Evolutionary conservation across 1,139 yeast genomes (phyloP), one percentile per base, ranked within the genome.

Genomic region (Candida tunisiensis): DNA sequence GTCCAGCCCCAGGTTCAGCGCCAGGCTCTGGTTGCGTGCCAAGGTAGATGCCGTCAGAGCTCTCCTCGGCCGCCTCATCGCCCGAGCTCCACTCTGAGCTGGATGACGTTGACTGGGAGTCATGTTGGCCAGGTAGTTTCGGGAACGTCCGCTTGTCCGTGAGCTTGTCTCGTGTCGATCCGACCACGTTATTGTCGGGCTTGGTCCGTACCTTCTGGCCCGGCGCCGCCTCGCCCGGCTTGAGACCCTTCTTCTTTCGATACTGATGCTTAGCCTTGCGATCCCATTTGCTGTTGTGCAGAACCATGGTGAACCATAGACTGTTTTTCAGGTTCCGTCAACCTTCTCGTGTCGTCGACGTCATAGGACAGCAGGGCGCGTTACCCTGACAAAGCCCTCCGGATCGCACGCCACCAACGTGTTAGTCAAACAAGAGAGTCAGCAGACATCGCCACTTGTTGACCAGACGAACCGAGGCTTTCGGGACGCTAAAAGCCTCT

Each of bases 201-300:
- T n/a, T n/a, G n/a, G n/a, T n/a, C n/a, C n/a, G n/a, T n/a, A n/a
- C n/a, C n/a, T n/a, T n/a, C n/a, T n/a, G n/a, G n/a, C n/a, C 23
- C 4, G 15, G 16, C 10, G 15, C 23, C 9, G 15, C 19, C 12
- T 8, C 15, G 4, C 25, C 20, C 8, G 27, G 24, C 19, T 7
- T 22, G 8, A 45, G 28, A 2, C 47, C 49, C 27, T 51, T 56
- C 33, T 49, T 49, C 24, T 38, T 36, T 25, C 39, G 27, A 25
- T 51, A 51, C n/a, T 30, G 30, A 11, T 27, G 25, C 17, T 45
- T 51, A 8, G 55, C 55, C 16, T 36, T 36, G 9, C 39, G 31
- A 31, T 51, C 54, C 55, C 56, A 49, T 34, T 49, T 49, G 24
- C 35, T 44, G 27, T 49, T 47, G 34, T 49, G 55, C 24, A 50